Conservation (phyloP, 1,139 yeast genomes). For the Sugiyamaella neomexicana region DNA sequence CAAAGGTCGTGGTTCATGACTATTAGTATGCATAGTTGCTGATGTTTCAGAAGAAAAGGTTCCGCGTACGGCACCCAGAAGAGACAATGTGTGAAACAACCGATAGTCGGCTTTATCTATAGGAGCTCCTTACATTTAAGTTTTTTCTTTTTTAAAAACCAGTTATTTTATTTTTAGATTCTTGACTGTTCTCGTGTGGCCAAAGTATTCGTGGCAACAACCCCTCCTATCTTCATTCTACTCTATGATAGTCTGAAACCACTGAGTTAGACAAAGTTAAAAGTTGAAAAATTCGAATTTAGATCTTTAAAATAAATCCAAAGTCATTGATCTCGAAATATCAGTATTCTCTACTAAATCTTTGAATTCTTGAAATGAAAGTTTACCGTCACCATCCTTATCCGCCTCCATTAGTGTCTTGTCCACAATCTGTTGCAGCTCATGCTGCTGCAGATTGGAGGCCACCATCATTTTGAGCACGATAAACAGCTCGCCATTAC, state of each 20-base stretch:
- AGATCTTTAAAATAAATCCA: slow-evolving; percentile 37
- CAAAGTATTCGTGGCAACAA: too few relatives aligned
- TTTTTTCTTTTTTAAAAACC: too few relatives aligned
- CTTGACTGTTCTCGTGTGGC: background rate
- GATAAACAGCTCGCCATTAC: slow-evolving; percentile 90
- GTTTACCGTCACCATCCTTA: slow-evolving; percentile 81
- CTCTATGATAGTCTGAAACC: too few relatives aligned
- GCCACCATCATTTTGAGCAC: slow-evolving; percentile 98
- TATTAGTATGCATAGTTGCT: background rate
- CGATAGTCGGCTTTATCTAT: background rate
- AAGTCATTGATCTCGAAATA: slow-evolving; percentile 38
- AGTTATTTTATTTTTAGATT: background rate
- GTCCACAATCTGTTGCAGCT: slow-evolving; percentile 92
- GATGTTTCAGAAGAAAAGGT: background rate
- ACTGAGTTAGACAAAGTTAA: too few relatives aligned
- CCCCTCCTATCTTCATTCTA: too few relatives aligned
- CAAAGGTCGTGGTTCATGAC: background rate
- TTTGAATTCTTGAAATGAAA: slow-evolving; percentile 75
- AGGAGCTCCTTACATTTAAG: background rate
- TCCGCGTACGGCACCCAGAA: background rate
- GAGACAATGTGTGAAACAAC: background rate
- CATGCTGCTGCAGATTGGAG: slow-evolving; percentile 78
- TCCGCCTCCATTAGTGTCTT: slow-evolving; percentile 96
- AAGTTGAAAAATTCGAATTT: too few relatives aligned
- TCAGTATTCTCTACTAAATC: slow-evolving; percentile 14